Evolutionary conservation across 768 basidiomycete genomes (phyloP).

Genomic region (Russula emetica): DNA sequence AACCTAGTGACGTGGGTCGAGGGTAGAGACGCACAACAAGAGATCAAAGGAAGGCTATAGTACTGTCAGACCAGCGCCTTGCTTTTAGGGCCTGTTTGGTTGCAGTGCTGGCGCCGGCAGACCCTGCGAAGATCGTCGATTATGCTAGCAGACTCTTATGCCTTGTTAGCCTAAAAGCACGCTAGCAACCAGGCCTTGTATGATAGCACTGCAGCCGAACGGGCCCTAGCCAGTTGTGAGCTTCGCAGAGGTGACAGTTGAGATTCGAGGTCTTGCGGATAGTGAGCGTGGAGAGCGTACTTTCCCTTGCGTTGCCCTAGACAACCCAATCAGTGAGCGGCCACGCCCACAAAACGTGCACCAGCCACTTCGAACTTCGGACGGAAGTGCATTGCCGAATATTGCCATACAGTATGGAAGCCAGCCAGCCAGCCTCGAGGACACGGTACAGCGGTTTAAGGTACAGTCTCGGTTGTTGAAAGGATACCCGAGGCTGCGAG

Average conservation of each 20-base stretch:
- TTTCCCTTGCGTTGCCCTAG: neutral
- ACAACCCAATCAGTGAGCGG: no score
- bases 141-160: no score
- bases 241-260: neutral
- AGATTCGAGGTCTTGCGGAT: neutral
- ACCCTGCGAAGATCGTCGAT: no score
- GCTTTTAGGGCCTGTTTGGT: neutral
- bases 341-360: neutral
- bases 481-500: neutral
- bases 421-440: neutral
- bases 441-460: neutral
- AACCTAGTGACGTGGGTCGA: neutral
- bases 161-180: neutral
- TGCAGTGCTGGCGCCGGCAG: no score
- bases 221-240: neutral
- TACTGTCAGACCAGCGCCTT: neutral
- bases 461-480: neutral
- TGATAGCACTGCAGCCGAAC: no score
- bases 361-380: neutral
- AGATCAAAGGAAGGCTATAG: neutral
- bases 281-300: neutral
- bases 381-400: neutral
- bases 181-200: no score
- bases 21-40: neutral
- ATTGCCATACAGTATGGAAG: neutral